Evolutionary conservation across 768 basidiomycete genomes (phyloP), one percentile per base, ranked within the genome.

Genomic region (Stropharia rugosoannulata): DNA sequence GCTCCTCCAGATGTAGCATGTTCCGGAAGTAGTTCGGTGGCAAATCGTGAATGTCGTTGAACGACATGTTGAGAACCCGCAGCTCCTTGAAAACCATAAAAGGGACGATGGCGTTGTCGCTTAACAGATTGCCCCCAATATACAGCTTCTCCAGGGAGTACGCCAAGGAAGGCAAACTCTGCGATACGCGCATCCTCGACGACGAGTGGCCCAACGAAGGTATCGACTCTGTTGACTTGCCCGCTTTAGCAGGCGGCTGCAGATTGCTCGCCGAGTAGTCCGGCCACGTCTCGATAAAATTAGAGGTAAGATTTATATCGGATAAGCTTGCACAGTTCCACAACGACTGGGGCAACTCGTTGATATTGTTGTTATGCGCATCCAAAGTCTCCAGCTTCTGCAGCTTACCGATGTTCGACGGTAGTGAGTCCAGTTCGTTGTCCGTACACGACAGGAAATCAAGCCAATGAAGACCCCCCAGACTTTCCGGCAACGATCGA

Each of bases 21-120:
- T 86, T 86, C 58, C 81, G 76, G 63, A 98, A 84, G 64, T 93
- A 95, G 22, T 79, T 74, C 0, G 82, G 70, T 0, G 96, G 95
- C 46, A 98, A 79, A 64, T 95, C 92, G 69, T 89, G 88, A 44
- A 99, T 89, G 54, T 93, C 85, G 70, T 99, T 99, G 77, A 97
- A 98, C 22, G 91, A 93, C 18, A 98, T 76, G 63, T 98, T 98
- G 56, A 99, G 81, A 2, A 93, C 85, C 2, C 76, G 79, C 12
- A 99, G 81, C 61, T 90, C 85, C 57, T 83, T 82, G 62, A 98
- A 78, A 40, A 90, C 75, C 64, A 86, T 88, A 27, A 98, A 70
- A 0, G 86, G 82, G n/a, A 84, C 84, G 29, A 97, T 80, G 9
- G 82, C 80, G 43, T 95, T 90, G 64, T 95, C 90, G 8, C 83